Conservation (phyloP, 441 rosid species). For the Aleurites moluccanus region DNA sequence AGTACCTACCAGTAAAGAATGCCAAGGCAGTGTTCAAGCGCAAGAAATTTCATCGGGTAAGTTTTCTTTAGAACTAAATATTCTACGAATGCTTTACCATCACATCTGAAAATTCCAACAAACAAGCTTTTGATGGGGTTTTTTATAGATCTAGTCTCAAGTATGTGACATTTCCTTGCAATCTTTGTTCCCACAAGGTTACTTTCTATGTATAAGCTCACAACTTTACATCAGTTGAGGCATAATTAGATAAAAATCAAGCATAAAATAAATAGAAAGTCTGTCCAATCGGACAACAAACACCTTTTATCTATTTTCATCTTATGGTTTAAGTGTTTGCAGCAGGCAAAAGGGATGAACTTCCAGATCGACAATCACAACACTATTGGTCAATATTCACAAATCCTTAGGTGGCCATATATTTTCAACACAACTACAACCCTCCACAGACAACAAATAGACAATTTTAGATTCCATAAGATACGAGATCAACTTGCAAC, state of each 20-base stretch:
- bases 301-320: not conserved
- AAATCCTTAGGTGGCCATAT: conserved; percentile 16
- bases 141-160: no score
- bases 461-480: conserved; percentile 17
- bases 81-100: no score
- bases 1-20: not conserved
- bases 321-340: not conserved
- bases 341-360: conserved; percentile 1
- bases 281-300: conserved; percentile 6
- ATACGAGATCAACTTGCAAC: conserved; percentile 9
- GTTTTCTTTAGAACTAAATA: no score
- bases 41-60: no score
- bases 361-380: conserved; percentile 5
- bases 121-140: no score
- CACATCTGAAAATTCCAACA: no score
- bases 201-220: no score
- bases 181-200: no score
- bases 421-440: conserved; percentile 20
- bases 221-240: no score
- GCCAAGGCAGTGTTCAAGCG: not conserved
- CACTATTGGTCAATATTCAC: conserved; percentile 6
- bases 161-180: no score
- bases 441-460: conserved; percentile 15
- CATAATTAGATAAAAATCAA: not conserved
- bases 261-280: not conserved